phyloP scores from a whole-genome alignment of 257 asterid genomes.

The Verbascum thapsus region DNA sequence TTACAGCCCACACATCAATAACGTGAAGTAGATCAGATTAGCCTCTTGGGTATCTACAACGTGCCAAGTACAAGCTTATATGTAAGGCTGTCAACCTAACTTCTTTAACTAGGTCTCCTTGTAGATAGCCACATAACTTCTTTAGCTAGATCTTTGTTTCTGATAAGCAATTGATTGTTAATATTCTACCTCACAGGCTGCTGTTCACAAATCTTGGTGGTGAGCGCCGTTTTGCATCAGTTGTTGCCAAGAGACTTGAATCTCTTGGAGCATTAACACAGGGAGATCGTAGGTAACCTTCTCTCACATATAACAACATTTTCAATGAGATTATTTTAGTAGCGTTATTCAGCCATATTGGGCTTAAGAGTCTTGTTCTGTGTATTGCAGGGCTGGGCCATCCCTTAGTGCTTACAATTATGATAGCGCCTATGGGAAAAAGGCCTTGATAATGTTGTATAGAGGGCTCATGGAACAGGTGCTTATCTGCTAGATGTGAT shows the following conservation, averaged over 20 bases:
- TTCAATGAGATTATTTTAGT: slow-evolving; percentile 18
- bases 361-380: slow-evolving; percentile 23
- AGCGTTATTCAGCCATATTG: slow-evolving; percentile 19
- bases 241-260: slow-evolving; percentile 96
- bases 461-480: slow-evolving; percentile 92
- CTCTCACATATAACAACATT: slow-evolving; percentile 1
- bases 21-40: slow-evolving; percentile 24
- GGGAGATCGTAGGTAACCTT: slow-evolving; percentile 90
- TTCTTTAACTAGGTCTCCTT: background rate
- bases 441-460: slow-evolving; percentile 73
- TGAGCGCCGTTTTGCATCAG: slow-evolving; percentile 96
- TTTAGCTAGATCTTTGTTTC: background rate
- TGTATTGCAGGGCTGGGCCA: slow-evolving; percentile 90
- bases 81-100: background rate
- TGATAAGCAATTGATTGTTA: slow-evolving; percentile 17
- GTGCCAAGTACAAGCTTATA: background rate
- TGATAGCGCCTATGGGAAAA: slow-evolving; percentile 90
- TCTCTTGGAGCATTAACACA: slow-evolving; percentile 99
- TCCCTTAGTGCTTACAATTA: slow-evolving; percentile 94
- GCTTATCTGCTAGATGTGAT: slow-evolving; percentile 28
- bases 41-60: background rate
- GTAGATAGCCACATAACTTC: too few relatives aligned
- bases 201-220: slow-evolving; percentile 98
- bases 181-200: slow-evolving; percentile 47
- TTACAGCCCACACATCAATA: background rate